Base-by-base conservation (phyloP, 1,284 basidiomycete species). In the Fomitopsis betulina region DNA sequence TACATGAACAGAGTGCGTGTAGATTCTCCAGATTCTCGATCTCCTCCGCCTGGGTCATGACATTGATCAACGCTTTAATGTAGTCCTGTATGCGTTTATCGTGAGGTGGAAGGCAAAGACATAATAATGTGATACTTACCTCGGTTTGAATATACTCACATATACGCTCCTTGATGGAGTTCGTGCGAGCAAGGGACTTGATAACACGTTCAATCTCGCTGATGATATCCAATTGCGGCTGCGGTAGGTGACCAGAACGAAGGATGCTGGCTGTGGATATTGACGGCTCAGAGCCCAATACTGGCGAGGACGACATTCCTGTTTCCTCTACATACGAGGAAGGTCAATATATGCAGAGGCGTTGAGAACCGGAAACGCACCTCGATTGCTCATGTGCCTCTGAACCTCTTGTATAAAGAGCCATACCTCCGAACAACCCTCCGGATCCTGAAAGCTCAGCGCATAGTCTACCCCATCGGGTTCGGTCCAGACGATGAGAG, bases 401-500 rank as follows among this genome's bases (percentile, higher is more conserved):
- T 97, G 95, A n/a, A 98, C 94, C 67, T 98, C 94, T 62, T 85
- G 80, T 67, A 99, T 94, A 73, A 99, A 99, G 67, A 91, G 91
- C 96, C 96, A 99, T 52, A 99, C 93, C 76, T 98, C 96, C 50
- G 89, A 82, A 68, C 96, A 99, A 35, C 96, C 97, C 62, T 96
- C 93, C 0, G 93, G 85, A 68, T 98, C 96, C 70, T 98, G 96
- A 68, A 99, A 99, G 64, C 94, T 97, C 53, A 99, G 79, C 2
- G 97, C 97, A 73, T 97, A 96, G 73, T 99, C 96, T 25, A 90
- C 86, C 25, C 94, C 93, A 63, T 94, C 89, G 0, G 92, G 93
- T 71, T 98, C 96, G 1, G 96, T 99, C 96, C 96, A 99, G 13
- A 99, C 96, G 62, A 99, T 98, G 49, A 99, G 82, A 1, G 97